phyloP scores from a whole-genome alignment of 306 rosid species.

The Sphenostylis stenocarpa region DNA sequence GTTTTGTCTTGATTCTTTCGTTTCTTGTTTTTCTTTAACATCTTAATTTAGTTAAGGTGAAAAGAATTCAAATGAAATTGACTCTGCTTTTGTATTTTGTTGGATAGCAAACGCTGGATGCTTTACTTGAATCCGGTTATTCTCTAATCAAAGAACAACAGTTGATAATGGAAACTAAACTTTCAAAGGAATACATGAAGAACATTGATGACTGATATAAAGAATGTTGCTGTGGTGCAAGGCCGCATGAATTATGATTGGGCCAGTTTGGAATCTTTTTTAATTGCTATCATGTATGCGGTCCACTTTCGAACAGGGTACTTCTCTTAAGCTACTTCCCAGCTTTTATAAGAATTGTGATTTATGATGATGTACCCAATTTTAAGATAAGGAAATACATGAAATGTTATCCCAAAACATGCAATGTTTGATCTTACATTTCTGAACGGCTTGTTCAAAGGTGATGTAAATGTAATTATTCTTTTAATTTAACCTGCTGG shows the following conservation, averaged over 20 bases:
- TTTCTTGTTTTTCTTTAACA: not conserved
- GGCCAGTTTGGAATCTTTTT: conserved; percentile 26
- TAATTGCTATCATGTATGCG: conserved; percentile 2
- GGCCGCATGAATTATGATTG: not conserved
- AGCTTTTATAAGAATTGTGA: not conserved
- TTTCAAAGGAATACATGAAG: conserved; percentile 97
- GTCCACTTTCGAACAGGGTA: not conserved
- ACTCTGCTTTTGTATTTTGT: conserved; percentile 39
- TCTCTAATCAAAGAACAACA: conserved; percentile 79
- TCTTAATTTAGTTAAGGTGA: conserved; percentile 21
- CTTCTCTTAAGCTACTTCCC: not conserved
- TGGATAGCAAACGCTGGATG: conserved; percentile 84
- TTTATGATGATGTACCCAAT: not conserved
- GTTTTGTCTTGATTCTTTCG: not conserved
- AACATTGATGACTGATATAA: conserved; percentile 64
- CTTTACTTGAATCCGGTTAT: conserved; percentile 80
- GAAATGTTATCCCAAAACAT: conserved; percentile 24
- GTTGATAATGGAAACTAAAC: conserved; percentile 85
- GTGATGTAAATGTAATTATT: conserved; percentile 7
- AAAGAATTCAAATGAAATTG: conserved; percentile 16
- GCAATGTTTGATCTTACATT: not conserved
- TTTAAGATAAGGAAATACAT: conserved; percentile 18
- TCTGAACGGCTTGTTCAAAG: conserved; percentile 9
- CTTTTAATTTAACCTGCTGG: not conserved
- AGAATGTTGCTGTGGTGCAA: conserved; percentile 5